These are phyloP conservation scores for Auxenochlorella pyrenoidosa DNA, from an alignment of 139 green algal genomes.

Conservation along the genomic window DNA sequence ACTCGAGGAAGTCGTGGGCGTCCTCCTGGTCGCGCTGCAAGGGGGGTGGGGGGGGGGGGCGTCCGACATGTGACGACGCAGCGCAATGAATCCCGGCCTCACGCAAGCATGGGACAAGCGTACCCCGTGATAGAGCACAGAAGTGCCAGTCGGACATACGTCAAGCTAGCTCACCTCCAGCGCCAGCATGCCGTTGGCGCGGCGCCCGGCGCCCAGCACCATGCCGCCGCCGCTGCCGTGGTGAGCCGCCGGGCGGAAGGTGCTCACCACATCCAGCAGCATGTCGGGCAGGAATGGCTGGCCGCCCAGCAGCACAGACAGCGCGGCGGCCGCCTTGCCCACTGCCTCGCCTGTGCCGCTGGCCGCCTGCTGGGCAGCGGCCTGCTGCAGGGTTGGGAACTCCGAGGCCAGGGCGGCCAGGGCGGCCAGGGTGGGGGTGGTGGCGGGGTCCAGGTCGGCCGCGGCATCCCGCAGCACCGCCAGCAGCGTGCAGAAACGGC, in stretches of 20 bases:
- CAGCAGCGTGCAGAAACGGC: conserved; percentile 73
- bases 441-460: conserved; percentile 49
- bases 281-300: conserved; percentile 65
- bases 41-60: not conserved
- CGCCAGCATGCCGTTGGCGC: conserved; percentile 5
- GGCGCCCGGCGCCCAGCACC: not conserved
- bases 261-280: conserved; percentile 65
- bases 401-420: conserved; percentile 63
- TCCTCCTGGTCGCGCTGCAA: conserved; percentile 80
- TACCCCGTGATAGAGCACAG: not conserved
- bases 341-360: not conserved
- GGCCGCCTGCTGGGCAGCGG: not conserved
- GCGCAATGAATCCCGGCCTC: not conserved
- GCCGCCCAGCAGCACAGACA: conserved; percentile 52
- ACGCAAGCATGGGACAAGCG: not conserved
- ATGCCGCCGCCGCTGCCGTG: not conserved
- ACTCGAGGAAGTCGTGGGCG: conserved; percentile 86
- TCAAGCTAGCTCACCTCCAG: conserved; percentile 11
- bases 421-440: conserved; percentile 62
- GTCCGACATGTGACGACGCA: no score
- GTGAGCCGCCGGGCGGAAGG: conserved; percentile 61
- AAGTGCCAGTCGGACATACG: not conserved
- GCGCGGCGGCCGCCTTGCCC: not conserved
- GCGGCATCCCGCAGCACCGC: conserved; percentile 46
- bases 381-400: conserved; percentile 39